Evolutionary conservation across 306 rosid species (phyloP).

Genomic region (Potentilla sterilis): DNA sequence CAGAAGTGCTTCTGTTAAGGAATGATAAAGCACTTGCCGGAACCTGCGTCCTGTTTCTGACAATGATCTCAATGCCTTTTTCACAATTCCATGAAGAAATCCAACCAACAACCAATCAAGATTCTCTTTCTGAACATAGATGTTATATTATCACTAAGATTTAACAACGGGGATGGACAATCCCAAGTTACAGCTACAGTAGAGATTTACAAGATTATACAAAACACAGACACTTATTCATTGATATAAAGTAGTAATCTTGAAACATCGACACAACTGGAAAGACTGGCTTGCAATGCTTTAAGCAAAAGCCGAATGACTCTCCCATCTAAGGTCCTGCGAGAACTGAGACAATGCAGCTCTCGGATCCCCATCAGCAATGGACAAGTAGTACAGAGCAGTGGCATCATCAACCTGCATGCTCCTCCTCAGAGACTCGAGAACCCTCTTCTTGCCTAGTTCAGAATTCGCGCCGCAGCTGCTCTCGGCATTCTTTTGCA

Average conservation of each 20-base stretch:
- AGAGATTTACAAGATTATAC: not conserved
- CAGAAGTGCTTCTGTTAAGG: not conserved
- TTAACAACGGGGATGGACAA: not conserved
- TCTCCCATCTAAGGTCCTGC: conserved; percentile 79
- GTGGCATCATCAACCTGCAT: conserved; percentile 90
- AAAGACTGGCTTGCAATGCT: not conserved
- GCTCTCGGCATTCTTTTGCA: conserved; percentile 12
- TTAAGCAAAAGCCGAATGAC: conserved; percentile 44
- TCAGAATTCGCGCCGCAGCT: conserved; percentile 32
- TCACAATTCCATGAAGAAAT: not conserved
- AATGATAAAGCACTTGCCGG: not conserved
- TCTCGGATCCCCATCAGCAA: conserved; percentile 84
- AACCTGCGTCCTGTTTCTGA: not conserved
- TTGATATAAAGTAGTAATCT: not conserved
- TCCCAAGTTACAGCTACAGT: not conserved
- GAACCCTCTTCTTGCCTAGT: conserved; percentile 60
- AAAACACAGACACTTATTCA: not conserved
- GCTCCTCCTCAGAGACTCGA: conserved; percentile 76
- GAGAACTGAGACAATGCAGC: conserved; percentile 80
- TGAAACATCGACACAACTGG: not conserved
- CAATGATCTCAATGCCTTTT: not conserved
- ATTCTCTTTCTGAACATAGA: not conserved
- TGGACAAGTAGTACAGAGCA: conserved; percentile 76
- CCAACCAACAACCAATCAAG: not conserved
- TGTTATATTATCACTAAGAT: not conserved